Percentiles rank a stretch among this genome's conserved stretches.
Evolutionary conservation across 1,139 yeast genomes (phyloP).

Genomic region (Geotrichum citri-aurantii): DNA sequence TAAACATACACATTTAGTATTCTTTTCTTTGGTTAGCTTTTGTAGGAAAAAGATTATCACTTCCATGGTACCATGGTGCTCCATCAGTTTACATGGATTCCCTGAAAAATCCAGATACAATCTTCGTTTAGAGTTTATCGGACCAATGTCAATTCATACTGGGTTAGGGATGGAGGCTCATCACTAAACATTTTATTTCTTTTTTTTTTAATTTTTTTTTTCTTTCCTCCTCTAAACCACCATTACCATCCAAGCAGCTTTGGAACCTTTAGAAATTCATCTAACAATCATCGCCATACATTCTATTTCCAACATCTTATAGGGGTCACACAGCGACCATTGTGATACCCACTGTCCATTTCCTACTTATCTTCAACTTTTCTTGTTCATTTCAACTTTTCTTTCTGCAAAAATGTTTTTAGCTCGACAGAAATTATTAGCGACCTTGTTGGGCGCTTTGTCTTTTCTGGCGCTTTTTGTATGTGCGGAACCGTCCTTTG

Average conservation of each 20-base stretch:
- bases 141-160: not conserved
- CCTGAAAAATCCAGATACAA: not conserved
- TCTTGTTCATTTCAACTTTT: not conserved
- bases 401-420: not conserved
- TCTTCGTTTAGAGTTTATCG: not conserved
- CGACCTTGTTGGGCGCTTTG: conserved; percentile 16
- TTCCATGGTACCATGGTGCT: not conserved
- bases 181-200: not conserved
- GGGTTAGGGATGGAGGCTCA: not conserved
- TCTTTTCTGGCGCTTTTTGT: conserved; percentile 12
- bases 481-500: not conserved
- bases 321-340: not conserved
- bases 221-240: not conserved
- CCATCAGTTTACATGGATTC: not conserved
- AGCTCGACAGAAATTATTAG: conserved; percentile 14
- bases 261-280: not conserved
- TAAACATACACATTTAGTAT: too few species aligned
- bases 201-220: not conserved
- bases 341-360: not conserved
- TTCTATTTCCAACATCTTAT: not conserved
- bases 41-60: too few species aligned
- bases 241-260: not conserved
- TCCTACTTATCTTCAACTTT: not conserved
- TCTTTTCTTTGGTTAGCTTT: too few species aligned
- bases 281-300: not conserved